phyloP scores from a whole-genome alignment of 139 green algal genomes.

The Micromonas pusilla region DNA sequence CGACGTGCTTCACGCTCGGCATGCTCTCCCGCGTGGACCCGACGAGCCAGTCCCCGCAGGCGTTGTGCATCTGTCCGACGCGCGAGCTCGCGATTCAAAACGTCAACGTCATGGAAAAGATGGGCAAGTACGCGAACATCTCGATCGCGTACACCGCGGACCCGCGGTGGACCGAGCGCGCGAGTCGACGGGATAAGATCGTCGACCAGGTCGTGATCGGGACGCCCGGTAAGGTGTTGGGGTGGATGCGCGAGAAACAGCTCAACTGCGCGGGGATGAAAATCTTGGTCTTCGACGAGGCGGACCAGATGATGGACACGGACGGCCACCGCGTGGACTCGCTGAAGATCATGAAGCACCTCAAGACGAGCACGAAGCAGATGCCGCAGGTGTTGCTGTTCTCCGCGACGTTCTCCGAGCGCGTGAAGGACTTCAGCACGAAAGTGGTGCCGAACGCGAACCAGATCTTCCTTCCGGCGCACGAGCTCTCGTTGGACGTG shows the following conservation, averaged over 20 bases:
- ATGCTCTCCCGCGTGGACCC: slow-evolving; percentile 91
- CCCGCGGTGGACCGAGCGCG: slow-evolving; percentile 18
- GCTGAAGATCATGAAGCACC: slow-evolving; percentile 40
- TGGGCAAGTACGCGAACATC: slow-evolving; percentile 79
- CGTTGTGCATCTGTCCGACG: slow-evolving; percentile 94
- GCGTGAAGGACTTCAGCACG: slow-evolving; percentile 56
- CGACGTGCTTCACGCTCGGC: slow-evolving; percentile 94
- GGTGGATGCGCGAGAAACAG: slow-evolving; percentile 60
- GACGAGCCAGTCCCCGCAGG: slow-evolving; percentile 61
- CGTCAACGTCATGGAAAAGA: slow-evolving; percentile 70
- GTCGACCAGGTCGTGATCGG: slow-evolving; percentile 80
- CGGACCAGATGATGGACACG: slow-evolving; percentile 94
- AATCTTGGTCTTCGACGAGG: slow-evolving; percentile 98
- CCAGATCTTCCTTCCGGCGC: slow-evolving; percentile 81
- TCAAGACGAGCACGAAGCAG: slow-evolving; percentile 32
- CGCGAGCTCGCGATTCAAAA: slow-evolving; percentile 91
- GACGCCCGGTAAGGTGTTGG: slow-evolving; percentile 88
- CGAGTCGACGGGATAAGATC: slow-evolving; percentile 18
- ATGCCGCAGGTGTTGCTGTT: slow-evolving; percentile 82
- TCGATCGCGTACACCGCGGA: slow-evolving; percentile 46
- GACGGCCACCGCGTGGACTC: slow-evolving; percentile 16
- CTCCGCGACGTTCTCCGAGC: slow-evolving; percentile 93
- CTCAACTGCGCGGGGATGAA: slow-evolving; percentile 59
- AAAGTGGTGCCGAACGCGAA: slow-evolving; percentile 36
- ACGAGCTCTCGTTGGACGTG: slow-evolving; percentile 89